phyloP scores from a whole-genome alignment of 768 basidiomycete species.

The Boletus speciosus region DNA sequence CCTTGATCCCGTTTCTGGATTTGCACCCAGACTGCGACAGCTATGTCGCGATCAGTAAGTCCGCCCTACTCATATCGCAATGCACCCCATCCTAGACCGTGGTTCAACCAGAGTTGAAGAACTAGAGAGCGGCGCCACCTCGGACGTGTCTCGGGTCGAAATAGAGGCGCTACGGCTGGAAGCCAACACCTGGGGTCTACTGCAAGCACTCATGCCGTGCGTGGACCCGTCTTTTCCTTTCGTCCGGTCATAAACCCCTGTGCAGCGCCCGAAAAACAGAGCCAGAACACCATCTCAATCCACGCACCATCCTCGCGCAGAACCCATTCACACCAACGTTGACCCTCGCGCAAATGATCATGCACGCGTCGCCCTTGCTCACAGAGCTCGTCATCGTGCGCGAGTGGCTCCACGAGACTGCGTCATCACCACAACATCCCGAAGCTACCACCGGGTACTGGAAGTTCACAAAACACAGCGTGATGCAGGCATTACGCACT shows the following conservation, averaged over 20 bases:
- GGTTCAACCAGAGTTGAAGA: slow-evolving; percentile 46
- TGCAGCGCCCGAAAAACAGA: slow-evolving; percentile 68
- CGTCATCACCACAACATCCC: slow-evolving; percentile 54
- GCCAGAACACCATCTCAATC: slow-evolving; percentile 41
- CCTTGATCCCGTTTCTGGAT: slow-evolving; percentile 63
- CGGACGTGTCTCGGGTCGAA: slow-evolving; percentile 44
- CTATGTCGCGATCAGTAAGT: slow-evolving; percentile 58
- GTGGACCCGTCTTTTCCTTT: slow-evolving; percentile 27
- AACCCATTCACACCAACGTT: slow-evolving; percentile 84
- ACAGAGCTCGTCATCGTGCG: slow-evolving; percentile 76
- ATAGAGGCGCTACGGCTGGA: slow-evolving; percentile 67
- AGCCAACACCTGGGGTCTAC: slow-evolving; percentile 75
- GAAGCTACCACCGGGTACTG: slow-evolving; percentile 82
- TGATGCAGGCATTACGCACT: slow-evolving; percentile 61
- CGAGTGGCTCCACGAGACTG: slow-evolving; percentile 86
- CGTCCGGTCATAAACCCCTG: neutral
- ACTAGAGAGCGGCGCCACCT: slow-evolving; percentile 40
- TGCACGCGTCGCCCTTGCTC: slow-evolving; percentile 64
- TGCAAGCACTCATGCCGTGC: slow-evolving; percentile 76
- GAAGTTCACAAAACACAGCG: slow-evolving; percentile 73
- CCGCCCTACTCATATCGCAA: neutral
- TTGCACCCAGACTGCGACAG: slow-evolving; percentile 59
- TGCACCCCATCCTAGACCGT: neutral
- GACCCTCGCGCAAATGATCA: slow-evolving; percentile 69
- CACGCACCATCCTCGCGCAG: slow-evolving; percentile 53